Percentiles rank a stretch among this genome's conserved stretches.
These are phyloP conservation scores for Tetrahymena elliotti DNA, from an alignment of 73 alveolate species.

Conservation along the genomic window DNA sequence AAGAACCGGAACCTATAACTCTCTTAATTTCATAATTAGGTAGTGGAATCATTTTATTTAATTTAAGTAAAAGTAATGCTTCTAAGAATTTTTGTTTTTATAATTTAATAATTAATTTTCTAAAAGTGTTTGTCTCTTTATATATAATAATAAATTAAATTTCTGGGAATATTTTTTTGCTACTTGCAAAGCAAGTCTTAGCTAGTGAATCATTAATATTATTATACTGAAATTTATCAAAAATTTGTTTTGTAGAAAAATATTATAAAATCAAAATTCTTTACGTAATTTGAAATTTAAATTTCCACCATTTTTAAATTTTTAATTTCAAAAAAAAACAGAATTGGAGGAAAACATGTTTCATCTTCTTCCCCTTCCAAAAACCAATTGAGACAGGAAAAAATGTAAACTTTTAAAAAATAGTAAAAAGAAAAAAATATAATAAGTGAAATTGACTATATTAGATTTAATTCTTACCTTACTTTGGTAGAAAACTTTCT, in stretches of 20 bases:
- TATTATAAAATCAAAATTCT: neutral
- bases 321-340: neutral
- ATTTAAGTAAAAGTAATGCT: neutral
- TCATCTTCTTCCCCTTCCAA: neutral
- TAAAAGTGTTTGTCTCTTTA: neutral
- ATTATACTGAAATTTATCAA: neutral
- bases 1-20: constrained; percentile 65
- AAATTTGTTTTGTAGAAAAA: no score
- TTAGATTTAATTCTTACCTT: neutral
- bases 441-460: neutral
- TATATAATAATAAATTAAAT: no score
- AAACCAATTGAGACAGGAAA: no score
- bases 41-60: neutral
- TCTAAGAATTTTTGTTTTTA: neutral
- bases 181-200: neutral
- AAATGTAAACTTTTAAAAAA: no score
- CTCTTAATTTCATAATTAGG: constrained; percentile 53
- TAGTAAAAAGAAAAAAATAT: no score
- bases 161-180: neutral
- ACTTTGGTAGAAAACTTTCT: no score
- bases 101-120: no score
- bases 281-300: neutral
- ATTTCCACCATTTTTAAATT: neutral
- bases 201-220: neutral
- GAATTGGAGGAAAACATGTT: neutral